phyloP scores from a whole-genome alignment of 306 rosid genomes.

The Alnus rubra region DNA sequence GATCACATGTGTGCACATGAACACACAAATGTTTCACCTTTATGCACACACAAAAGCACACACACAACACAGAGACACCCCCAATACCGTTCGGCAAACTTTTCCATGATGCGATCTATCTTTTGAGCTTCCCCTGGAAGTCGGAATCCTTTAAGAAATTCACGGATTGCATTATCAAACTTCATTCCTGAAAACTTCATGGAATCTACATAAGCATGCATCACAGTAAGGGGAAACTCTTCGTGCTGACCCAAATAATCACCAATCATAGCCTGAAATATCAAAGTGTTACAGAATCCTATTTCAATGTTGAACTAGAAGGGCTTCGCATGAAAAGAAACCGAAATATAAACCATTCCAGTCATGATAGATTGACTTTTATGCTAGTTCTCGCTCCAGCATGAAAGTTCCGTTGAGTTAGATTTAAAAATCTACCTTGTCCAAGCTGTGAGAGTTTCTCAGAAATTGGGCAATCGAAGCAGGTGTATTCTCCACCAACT shows the following conservation, averaged over 20 bases:
- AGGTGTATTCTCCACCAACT: slow-evolving; percentile 82
- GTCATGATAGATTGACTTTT: not conserved
- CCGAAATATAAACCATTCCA: not conserved
- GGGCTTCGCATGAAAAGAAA: not conserved
- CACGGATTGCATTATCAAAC: slow-evolving; percentile 92
- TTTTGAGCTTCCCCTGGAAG: slow-evolving; percentile 99
- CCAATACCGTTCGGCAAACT: slow-evolving; percentile 91
- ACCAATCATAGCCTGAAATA: slow-evolving; percentile 86
- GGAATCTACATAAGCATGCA: slow-evolving; percentile 96
- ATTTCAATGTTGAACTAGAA: slow-evolving; percentile 30
- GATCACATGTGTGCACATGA: slow-evolving; percentile 6
- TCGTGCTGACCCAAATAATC: slow-evolving; percentile 99
- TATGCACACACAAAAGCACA: slow-evolving; percentile 3
- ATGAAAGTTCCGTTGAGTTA: slow-evolving; percentile 1
- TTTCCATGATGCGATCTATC: slow-evolving; percentile 98
- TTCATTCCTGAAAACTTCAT: slow-evolving; percentile 91
- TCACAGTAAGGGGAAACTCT: slow-evolving; percentile 96
- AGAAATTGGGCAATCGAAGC: slow-evolving; percentile 91
- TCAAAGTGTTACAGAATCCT: slow-evolving; percentile 24
- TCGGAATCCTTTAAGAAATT: slow-evolving; percentile 94
- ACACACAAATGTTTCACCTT: slow-evolving; percentile 3
- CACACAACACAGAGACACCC: slow-evolving; percentile 13
- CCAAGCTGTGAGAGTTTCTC: slow-evolving; percentile 76
- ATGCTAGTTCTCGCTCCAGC: slow-evolving; percentile 2
- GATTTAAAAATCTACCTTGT: slow-evolving; percentile 67